Evolutionary conservation across 2,329 filamentous ascomycete genomes (phyloP).

Genomic region (Epichloe amarillans): DNA sequence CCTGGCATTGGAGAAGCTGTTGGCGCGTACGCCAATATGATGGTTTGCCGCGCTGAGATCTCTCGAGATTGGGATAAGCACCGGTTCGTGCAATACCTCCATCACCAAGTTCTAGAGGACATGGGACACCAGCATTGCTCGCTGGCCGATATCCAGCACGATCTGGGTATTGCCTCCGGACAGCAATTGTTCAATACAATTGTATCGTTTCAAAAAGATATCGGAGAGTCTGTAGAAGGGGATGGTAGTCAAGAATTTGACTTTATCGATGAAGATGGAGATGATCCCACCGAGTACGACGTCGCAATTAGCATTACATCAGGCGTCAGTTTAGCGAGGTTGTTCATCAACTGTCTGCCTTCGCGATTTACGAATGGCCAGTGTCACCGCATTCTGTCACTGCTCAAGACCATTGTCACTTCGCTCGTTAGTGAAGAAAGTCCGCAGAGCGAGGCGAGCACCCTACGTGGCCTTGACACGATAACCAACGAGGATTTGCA

Average conservation of each 20-base stretch:
- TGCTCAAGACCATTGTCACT: neutral
- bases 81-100: conserved; percentile 21
- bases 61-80: conserved; percentile 9
- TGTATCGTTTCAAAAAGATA: conserved; percentile 17
- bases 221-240: neutral
- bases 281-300: conserved; percentile 15
- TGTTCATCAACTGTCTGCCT: conserved; percentile 1
- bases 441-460: neutral
- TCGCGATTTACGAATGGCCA: conserved; percentile 1
- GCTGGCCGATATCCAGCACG: conserved; percentile 30
- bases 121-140: conserved; percentile 37
- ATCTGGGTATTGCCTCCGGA: conserved; percentile 11
- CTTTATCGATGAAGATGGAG: conserved; percentile 5
- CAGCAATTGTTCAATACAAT: conserved; percentile 19
- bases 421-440: neutral
- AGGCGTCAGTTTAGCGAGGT: neutral
- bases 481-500: neutral
- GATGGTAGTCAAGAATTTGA: neutral
- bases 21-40: conserved; percentile 41
- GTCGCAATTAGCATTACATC: conserved; percentile 12
- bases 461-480: neutral
- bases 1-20: conserved; percentile 32
- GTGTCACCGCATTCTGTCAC: neutral
- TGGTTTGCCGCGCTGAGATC: conserved; percentile 33
- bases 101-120: conserved; percentile 30